Evolutionary conservation across 2,329 filamentous ascomycete genomes (phyloP).

Genomic region (Orbilia ellipsospora): DNA sequence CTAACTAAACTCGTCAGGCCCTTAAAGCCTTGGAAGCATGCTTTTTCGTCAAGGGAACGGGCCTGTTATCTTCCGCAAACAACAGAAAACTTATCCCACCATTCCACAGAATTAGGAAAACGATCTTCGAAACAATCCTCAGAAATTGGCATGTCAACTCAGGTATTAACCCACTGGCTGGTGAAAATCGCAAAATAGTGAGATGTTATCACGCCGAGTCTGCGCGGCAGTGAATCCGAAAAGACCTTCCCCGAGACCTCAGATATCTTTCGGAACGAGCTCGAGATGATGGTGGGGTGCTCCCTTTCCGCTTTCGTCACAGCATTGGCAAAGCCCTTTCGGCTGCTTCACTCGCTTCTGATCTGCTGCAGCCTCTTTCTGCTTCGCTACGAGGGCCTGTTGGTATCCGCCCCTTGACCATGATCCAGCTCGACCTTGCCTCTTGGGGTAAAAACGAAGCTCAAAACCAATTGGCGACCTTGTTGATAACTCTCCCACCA

Average conservation of each 20-base stretch:
- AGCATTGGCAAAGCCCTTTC: constrained; percentile 17
- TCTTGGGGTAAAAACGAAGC: not conserved
- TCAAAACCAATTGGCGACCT: not conserved
- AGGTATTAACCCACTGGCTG: not conserved
- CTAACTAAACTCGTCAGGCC: constrained; percentile 26
- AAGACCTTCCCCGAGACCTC: not conserved
- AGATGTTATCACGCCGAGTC: constrained; percentile 6
- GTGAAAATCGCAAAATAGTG: not conserved
- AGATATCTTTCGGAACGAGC: no score
- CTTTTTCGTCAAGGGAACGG: constrained; percentile 7
- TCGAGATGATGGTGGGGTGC: constrained; percentile 20
- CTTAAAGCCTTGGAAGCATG: constrained; percentile 8
- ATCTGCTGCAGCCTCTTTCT: constrained; percentile 44
- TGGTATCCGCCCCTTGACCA: constrained; percentile 7
- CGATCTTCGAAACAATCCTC: constrained; percentile 29
- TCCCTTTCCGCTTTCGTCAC: constrained; percentile 44
- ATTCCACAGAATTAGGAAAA: constrained; percentile 49
- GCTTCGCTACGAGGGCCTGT: constrained; percentile 33
- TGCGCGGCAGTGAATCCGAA: constrained; percentile 34
- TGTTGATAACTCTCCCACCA: constrained; percentile 4
- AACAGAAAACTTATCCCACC: constrained; percentile 20
- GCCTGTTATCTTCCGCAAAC: constrained; percentile 52
- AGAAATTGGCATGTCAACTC: not conserved
- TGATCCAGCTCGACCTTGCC: constrained; percentile 13
- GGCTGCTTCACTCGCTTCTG: constrained; percentile 54